Conservation (phyloP, 495 filamentous ascomycete species). For the Aspergillus campestris region DNA sequence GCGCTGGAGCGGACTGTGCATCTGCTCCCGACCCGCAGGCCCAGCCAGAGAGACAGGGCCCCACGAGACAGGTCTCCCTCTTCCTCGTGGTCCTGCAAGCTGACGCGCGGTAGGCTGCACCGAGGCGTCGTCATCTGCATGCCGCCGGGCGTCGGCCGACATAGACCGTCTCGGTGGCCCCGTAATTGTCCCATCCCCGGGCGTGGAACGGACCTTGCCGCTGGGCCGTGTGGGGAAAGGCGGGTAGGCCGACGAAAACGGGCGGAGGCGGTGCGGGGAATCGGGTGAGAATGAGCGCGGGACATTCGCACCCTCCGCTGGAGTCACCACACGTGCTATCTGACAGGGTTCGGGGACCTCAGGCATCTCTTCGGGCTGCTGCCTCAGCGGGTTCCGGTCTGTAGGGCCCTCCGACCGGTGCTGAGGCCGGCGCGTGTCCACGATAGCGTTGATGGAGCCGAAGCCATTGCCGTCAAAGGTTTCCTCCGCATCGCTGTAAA, state of each 20-base stretch:
- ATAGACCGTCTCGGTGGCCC: conserved; percentile 14
- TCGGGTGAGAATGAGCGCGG: conserved; percentile 14
- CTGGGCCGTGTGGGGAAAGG: conserved; percentile 8
- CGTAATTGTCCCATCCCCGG: conserved; percentile 4
- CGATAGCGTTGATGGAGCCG: conserved; percentile 74
- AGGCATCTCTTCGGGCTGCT: neutral
- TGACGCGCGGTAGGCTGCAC: neutral
- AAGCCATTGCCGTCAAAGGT: conserved; percentile 71
- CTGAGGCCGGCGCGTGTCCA: conserved; percentile 34
- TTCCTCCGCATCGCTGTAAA: conserved; percentile 86
- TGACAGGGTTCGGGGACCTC: conserved; percentile 12
- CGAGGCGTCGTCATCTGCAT: conserved; percentile 1
- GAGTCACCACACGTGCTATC: conserved; percentile 17
- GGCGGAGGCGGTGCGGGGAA: conserved; percentile 7
- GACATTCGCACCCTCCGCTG: conserved; percentile 10
- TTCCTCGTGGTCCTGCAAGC: conserved; percentile 2
- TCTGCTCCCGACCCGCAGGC: too few relatives aligned
- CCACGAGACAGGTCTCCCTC: conserved; percentile 20
- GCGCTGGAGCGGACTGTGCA: conserved; percentile 13
- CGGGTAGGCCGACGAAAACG: conserved; percentile 17
- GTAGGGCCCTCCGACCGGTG: neutral
- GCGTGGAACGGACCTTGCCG: neutral
- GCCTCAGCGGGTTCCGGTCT: neutral
- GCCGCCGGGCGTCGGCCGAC: conserved; percentile 9
- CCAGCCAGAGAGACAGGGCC: conserved; percentile 12